Evolutionary conservation across 2,329 filamentous ascomycete species (phyloP).

Genomic region (Colletotrichum cuscutae): DNA sequence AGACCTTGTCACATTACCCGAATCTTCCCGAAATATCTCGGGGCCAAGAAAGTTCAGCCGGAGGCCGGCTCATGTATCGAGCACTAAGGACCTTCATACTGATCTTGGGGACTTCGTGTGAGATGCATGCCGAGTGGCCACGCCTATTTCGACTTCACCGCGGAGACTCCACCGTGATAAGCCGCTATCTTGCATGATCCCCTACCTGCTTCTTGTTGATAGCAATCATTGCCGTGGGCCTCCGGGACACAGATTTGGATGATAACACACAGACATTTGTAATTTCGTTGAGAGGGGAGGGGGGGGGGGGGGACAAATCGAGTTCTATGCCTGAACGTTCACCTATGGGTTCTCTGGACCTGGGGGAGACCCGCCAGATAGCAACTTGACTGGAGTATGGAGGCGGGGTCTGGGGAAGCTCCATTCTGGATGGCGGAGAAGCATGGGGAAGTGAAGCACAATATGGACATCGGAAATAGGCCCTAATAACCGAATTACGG

Average conservation of each 20-base stretch:
- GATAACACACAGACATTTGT: too few relatives aligned
- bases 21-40: not conserved
- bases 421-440: not conserved
- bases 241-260: too few relatives aligned
- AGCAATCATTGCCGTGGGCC: too few relatives aligned
- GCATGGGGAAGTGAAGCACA: constrained; percentile 1
- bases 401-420: constrained; percentile 28
- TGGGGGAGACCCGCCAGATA: not conserved
- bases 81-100: not conserved
- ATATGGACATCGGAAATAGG: too few relatives aligned
- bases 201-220: too few relatives aligned
- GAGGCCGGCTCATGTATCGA: not conserved
- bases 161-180: not conserved
- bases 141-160: not conserved
- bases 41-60: constrained; percentile 4
- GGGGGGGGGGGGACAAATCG: too few relatives aligned
- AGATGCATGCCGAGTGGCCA: not conserved
- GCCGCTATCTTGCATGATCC: not conserved
- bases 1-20: not conserved
- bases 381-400: not conserved
- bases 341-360: not conserved
- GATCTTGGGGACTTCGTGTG: not conserved
- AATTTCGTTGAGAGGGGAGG: too few relatives aligned
- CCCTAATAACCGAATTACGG: too few relatives aligned
- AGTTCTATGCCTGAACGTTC: too few relatives aligned